Evolutionary conservation across 1,284 basidiomycete genomes (phyloP), one percentile per base, ranked within the genome.

Genomic region (Porogramme epimiltina): DNA sequence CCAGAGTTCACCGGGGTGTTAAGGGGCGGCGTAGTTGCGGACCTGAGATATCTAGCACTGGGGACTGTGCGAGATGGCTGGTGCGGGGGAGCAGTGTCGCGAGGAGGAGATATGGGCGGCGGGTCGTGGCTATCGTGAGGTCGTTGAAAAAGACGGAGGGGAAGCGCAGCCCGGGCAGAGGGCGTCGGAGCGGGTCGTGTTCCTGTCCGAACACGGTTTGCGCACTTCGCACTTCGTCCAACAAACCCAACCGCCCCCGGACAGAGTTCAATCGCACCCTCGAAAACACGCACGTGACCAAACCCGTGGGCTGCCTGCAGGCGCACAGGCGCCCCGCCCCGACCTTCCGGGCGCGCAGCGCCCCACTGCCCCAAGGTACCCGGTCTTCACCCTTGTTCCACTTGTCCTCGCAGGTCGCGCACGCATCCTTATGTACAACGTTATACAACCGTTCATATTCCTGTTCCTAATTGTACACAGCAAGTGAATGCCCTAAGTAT

Each of bases 151-250:
- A 22, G 34, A 15, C 22, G 24, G 42, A 19, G 10, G 24, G 9
- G 20, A 31, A 19, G 46, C 37, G 46, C 46, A 48, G 45, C 42
- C 28, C 38, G 42, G 51, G 51, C 42, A 48, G 42, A 52, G 51
- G 51, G 46, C 34, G 16, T n/a, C 9, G 34, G n/a, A 37, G 34
- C 34, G 28, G 28, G 28, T 31, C 28, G 28, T 31, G 28, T 31
- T 13, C 28, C 13, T 13, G 28, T 31, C 28, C 28, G 13, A 31
- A 31, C 28, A 13, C 28, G 13, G 28, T 13, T 13, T 31, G 28
- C 28, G 28, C 28, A 31, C 34, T 6, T 37, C 34, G 9, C 5
- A 37, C 34, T 6, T 18, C 34, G 34, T 37, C 34, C 13, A 37
- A 18, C 34, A 37, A 25, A 34, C 19, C 19, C 39, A 34, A 18